These are phyloP conservation scores for Paraphaeosphaeria sporulosa DNA, from an alignment of 2,329 filamentous ascomycete genomes.

Conservation along the genomic window DNA sequence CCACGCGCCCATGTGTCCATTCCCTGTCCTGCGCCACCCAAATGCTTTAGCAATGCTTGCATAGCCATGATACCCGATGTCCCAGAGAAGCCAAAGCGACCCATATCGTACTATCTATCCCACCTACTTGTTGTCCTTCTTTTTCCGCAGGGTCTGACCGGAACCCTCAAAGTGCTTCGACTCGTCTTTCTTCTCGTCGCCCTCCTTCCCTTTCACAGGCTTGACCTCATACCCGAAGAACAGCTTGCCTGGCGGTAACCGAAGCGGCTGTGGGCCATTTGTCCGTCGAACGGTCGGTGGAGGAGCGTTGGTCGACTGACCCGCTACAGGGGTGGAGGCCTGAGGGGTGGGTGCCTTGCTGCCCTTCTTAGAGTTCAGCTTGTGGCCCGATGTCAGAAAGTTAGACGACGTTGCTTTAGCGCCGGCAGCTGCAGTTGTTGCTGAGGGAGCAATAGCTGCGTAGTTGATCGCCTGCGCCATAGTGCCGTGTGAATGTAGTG, in stretches of 20 bases:
- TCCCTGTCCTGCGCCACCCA: constrained; percentile 31
- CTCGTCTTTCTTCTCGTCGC: constrained; percentile 67
- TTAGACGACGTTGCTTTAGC: constrained; percentile 74
- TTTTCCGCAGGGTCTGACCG: constrained; percentile 83
- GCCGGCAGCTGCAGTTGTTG: constrained; percentile 69
- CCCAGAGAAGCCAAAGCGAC: background rate
- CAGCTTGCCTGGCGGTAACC: constrained; percentile 85
- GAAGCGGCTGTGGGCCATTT: constrained; percentile 85
- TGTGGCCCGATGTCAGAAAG: constrained; percentile 82
- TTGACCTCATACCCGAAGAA: constrained; percentile 97
- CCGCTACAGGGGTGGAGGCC: constrained; percentile 68
- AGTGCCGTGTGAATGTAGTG: constrained; percentile 83
- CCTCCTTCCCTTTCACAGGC: constrained; percentile 80
- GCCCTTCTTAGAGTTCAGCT: constrained; percentile 81
- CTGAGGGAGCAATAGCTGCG: constrained; percentile 81
- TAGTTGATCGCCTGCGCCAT: constrained; percentile 99
- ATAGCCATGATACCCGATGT: background rate
- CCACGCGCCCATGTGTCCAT: constrained; percentile 24
- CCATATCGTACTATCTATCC: background rate
- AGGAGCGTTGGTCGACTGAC: constrained; percentile 55
- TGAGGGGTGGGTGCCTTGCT: constrained; percentile 75
- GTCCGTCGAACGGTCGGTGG: constrained; percentile 57
- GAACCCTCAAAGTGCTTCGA: constrained; percentile 78
- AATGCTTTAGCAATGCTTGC: constrained; percentile 27
- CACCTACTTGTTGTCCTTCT: constrained; percentile 62